phyloP scores from a whole-genome alignment of 1,284 basidiomycete genomes.

The Sanghuangporus sanghuang region DNA sequence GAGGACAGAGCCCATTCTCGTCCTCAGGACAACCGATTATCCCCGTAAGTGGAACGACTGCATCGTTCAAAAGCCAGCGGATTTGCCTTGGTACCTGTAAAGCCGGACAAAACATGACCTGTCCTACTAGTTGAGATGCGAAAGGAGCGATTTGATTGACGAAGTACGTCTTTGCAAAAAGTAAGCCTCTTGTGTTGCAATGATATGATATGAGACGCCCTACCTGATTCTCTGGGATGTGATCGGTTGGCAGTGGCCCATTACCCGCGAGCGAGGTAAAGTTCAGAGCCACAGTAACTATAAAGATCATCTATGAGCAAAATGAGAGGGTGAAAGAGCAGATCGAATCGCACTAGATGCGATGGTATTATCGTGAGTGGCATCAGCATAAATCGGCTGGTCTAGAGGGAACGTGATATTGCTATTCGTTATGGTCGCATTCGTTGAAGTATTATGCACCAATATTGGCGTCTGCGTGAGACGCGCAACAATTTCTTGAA shows the following conservation, averaged over 20 bases:
- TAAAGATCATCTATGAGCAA: not conserved
- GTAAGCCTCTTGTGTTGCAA: not conserved
- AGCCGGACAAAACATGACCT: constrained; percentile 50
- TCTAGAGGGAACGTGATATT: constrained; percentile 70
- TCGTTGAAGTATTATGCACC: constrained; percentile 70
- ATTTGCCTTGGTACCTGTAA: constrained; percentile 35
- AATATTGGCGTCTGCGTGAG: constrained; percentile 54
- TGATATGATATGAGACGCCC: constrained; percentile 5
- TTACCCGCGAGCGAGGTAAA: constrained; percentile 50
- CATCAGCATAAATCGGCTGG: constrained; percentile 67
- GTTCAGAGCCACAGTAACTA: constrained; percentile 56
- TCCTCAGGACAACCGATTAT: constrained; percentile 47
- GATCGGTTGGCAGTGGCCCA: constrained; percentile 52
- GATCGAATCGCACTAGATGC: constrained; percentile 30
- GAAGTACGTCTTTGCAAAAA: constrained; percentile 35
- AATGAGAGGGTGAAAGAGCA: not conserved
- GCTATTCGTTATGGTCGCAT: constrained; percentile 63
- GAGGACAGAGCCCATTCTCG: constrained; percentile 50
- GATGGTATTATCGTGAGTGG: constrained; percentile 66
- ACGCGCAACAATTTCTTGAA: constrained; percentile 80
- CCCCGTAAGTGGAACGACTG: constrained; percentile 57
- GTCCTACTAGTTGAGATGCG: constrained; percentile 51
- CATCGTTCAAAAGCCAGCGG: constrained; percentile 54
- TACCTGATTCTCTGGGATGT: constrained; percentile 51
- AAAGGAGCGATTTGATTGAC: constrained; percentile 48